Evolutionary conservation across 352 stramenopile genomes (phyloP), one percentile per base, ranked within the genome.

Genomic region (Pythium inflatum): DNA sequence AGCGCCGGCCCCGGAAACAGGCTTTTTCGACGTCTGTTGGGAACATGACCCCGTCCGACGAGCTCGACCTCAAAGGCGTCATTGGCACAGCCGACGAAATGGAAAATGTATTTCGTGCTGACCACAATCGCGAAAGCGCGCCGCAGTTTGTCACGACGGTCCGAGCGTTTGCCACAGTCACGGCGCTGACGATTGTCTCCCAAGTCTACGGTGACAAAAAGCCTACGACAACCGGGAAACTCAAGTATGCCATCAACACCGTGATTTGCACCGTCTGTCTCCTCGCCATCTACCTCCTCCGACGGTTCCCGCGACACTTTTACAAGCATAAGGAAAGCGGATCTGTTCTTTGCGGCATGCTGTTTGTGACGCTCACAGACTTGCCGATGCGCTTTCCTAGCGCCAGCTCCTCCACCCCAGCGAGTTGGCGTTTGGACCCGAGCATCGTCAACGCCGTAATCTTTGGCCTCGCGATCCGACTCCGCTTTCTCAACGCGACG

Each of bases 371-470:
- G 13, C 56, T 81, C 0, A 71, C 83, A 11, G 75, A 90, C 33
- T 11, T 83, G 2, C 76, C 87, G 65, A 62, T 80, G n/a, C 50
- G 88, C n/a, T 68, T 80, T 22, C 59, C 54, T 1, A 28, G 63
- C 28, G 40, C 58, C 24, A n/a, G 28, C 41, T 33, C 53, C 1
- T 3, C 65, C 28, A 16, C 25, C 43, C 54, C n/a, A n/a, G n/a
- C n/a, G n/a, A n/a, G n/a, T n/a, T n/a, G n/a, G n/a, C n/a, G n/a
- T n/a, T 56, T 92, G 46, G 83, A 83, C 24, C 41, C 79, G 0
- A 83, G 83, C 51, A 70, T 92, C n/a, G 57, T 90, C 20, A 68
- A 83, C 62, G 76, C 83, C 13, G 75, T 87, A 20, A 75, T 89
- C 40, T 82, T 89, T 56, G 83, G 81, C 1, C 70, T 92, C 24